Conservation (phyloP, 768 basidiomycete genomes). For the Bullera alba region DNA sequence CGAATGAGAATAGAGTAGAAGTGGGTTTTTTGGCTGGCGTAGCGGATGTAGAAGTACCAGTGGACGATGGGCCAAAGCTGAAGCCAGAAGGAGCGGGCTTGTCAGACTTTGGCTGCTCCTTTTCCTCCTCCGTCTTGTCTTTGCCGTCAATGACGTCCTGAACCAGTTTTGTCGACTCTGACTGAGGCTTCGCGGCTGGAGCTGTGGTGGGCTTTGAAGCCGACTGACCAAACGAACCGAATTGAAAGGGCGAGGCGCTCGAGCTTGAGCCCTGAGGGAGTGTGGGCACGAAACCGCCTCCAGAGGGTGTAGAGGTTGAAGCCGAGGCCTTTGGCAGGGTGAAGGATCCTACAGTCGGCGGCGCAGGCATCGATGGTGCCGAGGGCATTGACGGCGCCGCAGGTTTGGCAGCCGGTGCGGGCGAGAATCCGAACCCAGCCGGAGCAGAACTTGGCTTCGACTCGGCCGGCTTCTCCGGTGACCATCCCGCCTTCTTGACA, state of each 20-base stretch:
- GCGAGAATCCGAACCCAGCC: no score
- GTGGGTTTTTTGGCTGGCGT: constrained; percentile 1
- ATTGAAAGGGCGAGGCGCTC: constrained; percentile 8
- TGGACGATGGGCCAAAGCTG: constrained; percentile 8
- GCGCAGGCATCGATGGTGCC: constrained; percentile 11
- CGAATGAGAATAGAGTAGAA: constrained; percentile 30
- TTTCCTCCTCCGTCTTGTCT: background rate
- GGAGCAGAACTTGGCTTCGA: no score
- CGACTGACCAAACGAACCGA: constrained; percentile 12
- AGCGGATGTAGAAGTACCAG: constrained; percentile 1
- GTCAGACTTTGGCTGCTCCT: constrained; percentile 1
- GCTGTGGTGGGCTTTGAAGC: constrained; percentile 6
- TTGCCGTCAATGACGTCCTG: constrained; percentile 25
- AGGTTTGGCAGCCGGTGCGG: no score
- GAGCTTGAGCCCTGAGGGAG: background rate
- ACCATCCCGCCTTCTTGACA: constrained; percentile 21
- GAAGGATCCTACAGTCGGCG: constrained; percentile 17
- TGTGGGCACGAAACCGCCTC: constrained; percentile 18
- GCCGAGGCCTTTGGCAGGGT: constrained; percentile 19
- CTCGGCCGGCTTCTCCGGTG: constrained; percentile 2
- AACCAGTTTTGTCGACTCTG: constrained; percentile 24
- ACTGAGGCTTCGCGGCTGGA: constrained; percentile 18
- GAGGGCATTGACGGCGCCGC: background rate
- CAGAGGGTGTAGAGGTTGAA: background rate
- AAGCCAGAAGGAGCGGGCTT: constrained; percentile 8